Evolutionary conservation across 1,284 basidiomycete genomes (phyloP).

Genomic region (Ceratobasidium papillatum): DNA sequence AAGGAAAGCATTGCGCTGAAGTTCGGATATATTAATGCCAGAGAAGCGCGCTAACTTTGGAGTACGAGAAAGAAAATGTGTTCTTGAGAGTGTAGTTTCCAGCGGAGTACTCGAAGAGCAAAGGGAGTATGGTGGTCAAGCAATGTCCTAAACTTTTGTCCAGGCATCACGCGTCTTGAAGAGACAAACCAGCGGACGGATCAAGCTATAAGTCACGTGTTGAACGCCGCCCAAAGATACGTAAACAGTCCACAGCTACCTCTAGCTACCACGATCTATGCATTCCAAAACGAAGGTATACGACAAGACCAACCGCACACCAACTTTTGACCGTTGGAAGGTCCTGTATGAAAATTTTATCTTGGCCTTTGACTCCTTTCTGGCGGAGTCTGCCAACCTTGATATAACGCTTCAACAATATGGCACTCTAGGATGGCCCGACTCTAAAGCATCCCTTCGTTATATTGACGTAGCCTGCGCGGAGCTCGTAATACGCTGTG

Average conservation of each 20-base stretch:
- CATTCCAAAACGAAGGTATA: too few relatives aligned
- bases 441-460: too few relatives aligned
- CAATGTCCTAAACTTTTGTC: slow-evolving; percentile 6
- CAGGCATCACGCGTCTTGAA: slow-evolving; percentile 38
- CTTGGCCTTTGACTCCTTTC: too few relatives aligned
- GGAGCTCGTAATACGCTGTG: too few relatives aligned
- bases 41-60: not conserved
- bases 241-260: not conserved
- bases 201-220: slow-evolving; percentile 38
- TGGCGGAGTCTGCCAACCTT: too few relatives aligned
- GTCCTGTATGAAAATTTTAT: too few relatives aligned
- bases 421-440: not conserved
- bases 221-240: slow-evolving; percentile 7
- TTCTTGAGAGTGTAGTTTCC: not conserved
- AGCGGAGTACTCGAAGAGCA: not conserved
- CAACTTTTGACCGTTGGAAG: not conserved
- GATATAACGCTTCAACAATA: too few relatives aligned
- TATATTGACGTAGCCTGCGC: too few relatives aligned
- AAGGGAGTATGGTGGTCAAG: slow-evolving; percentile 13
- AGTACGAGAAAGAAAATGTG: not conserved
- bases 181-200: slow-evolving; percentile 38
- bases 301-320: too few relatives aligned
- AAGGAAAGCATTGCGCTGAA: slow-evolving; percentile 16
- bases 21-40: not conserved
- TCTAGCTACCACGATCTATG: not conserved